Percentiles rank a stretch among this genome's conserved stretches.
phyloP scores from a whole-genome alignment of 768 basidiomycete genomes.

The Hypholoma sublateritium region DNA sequence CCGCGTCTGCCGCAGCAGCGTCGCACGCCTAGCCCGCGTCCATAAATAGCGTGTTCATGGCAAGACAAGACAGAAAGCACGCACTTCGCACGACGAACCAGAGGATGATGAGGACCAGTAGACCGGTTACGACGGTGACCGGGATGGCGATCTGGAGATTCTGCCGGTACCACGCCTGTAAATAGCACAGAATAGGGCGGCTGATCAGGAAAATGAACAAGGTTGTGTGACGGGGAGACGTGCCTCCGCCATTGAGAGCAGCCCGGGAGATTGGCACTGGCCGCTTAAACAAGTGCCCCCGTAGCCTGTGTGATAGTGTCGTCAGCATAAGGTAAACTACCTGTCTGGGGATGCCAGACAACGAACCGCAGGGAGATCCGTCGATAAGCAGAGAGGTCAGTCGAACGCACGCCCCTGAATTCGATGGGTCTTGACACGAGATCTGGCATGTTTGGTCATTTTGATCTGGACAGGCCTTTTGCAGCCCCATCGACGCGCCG shows the following conservation, averaged over 20 bases:
- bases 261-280: slow-evolving; percentile 58
- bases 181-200: no score
- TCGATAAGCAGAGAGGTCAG: slow-evolving; percentile 73
- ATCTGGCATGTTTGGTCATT: slow-evolving; percentile 73
- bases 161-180: slow-evolving; percentile 69
- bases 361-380: slow-evolving; percentile 81
- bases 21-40: slow-evolving; percentile 19
- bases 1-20: slow-evolving; percentile 28
- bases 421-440: slow-evolving; percentile 72
- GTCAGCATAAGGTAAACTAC: slow-evolving; percentile 3
- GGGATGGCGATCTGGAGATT: slow-evolving; percentile 83
- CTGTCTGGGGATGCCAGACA: slow-evolving; percentile 5
- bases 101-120: slow-evolving; percentile 60
- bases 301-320: slow-evolving; percentile 43
- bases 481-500: slow-evolving; percentile 70
- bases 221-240: slow-evolving; percentile 9
- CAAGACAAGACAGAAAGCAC: slow-evolving; percentile 16
- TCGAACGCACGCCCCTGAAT: slow-evolving; percentile 60
- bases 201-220: neutral
- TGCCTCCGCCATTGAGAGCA: slow-evolving; percentile 64
- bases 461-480: slow-evolving; percentile 61
- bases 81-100: slow-evolving; percentile 46
- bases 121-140: slow-evolving; percentile 68
- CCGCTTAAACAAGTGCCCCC: slow-evolving; percentile 68
- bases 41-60: neutral